Evolutionary conservation across 805 yeast genomes (phyloP), one percentile per base, ranked within the genome.

Genomic region (Yamadazyma philogaea): DNA sequence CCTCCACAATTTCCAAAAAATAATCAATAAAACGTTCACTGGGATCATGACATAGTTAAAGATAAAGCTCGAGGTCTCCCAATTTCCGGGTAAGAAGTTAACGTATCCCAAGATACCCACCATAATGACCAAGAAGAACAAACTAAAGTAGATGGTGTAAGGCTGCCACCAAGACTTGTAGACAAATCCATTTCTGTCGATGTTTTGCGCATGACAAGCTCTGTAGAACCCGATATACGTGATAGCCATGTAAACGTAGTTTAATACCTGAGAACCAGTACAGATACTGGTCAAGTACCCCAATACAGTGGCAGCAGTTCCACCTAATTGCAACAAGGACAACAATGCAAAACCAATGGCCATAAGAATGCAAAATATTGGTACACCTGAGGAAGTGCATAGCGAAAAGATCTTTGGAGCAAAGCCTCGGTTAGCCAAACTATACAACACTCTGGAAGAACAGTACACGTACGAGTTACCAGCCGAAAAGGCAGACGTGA

Each of bases 401-500:
- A 64, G 68, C 10, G 77, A 64, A 50, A 87, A 84, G 34, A 84
- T 50, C 30, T 66, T 66, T 8, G 96, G 96, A 1, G 93, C 91
- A 47, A 78, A 76, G 0, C 91, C 89, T 52, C 77, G 79, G 22
- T 77, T 61, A 0, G 93, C 84, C 60, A 86, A 66, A 2, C 87
- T 87, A 57, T 81, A 81, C 17, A 87, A 65, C 0, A 85, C 70
- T 56, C 79, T 63, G 6, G 88, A 77, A 0, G 91, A 82, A 46
- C 88, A 81, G 56, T 78, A 86, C 27, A 85, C 77, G 58, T 81
- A 84, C 1, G 91, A 84, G 59, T 87, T 87, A 40, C 95, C 96
- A 2, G 95, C 89, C 27, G 89, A 81, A 51, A 87, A 82, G 0
- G 90, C 84, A 1, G 93, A 77, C 4, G 87, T 71, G 42, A 88